Conservation (phyloP, 2,329 filamentous ascomycete species). For the Stachybotrys chlorohalonatus region DNA sequence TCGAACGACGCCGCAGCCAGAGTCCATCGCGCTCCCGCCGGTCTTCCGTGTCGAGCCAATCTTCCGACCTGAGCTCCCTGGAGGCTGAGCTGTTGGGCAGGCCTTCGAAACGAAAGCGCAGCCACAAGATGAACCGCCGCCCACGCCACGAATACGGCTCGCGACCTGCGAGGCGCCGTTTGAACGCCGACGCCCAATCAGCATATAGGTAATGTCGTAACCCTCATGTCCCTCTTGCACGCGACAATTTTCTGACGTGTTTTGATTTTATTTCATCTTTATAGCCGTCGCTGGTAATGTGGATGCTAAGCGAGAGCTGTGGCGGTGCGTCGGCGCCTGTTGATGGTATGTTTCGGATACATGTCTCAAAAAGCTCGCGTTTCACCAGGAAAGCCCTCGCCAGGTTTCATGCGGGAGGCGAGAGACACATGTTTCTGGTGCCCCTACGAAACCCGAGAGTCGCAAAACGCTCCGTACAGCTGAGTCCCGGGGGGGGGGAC, state of each 20-base stretch:
- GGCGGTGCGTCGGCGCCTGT: too few species aligned
- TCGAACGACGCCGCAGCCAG: constrained; percentile 8
- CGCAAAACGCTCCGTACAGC: too few species aligned
- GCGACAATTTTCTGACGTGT: too few species aligned
- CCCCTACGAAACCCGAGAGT: too few species aligned
- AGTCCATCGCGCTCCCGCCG: constrained; percentile 15
- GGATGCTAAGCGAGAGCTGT: not conserved
- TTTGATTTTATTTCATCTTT: not conserved
- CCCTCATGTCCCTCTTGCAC: too few species aligned
- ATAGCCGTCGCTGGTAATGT: constrained; percentile 26
- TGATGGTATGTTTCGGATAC: not conserved
- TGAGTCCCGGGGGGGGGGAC: too few species aligned
- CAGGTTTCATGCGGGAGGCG: not conserved
- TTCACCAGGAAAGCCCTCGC: not conserved
- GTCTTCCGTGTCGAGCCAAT: constrained; percentile 20
- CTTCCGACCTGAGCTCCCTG: constrained; percentile 24
- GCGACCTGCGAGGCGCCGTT: not conserved
- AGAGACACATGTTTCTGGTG: too few species aligned
- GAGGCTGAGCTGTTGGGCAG: constrained; percentile 28
- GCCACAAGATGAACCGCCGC: constrained; percentile 12
- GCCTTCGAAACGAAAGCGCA: constrained; percentile 19
- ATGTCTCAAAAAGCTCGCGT: not conserved
- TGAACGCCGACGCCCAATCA: constrained; percentile 11
- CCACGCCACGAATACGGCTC: constrained; percentile 6
- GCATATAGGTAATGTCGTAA: constrained; percentile 23